Conservation (phyloP, 2,329 filamentous ascomycete species). For the Hawksworthiomyces lignivorus region DNA sequence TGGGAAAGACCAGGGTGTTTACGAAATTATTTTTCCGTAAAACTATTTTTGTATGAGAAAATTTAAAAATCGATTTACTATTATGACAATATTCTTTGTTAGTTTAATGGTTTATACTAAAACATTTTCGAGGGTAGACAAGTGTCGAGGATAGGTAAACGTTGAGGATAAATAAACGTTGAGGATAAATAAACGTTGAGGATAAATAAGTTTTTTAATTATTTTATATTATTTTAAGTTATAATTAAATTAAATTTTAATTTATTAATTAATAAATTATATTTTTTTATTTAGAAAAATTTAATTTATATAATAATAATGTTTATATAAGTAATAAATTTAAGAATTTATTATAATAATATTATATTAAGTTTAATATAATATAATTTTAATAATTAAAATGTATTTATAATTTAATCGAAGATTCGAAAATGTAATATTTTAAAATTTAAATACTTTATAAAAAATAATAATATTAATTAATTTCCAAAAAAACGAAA, state of each 20-base stretch:
- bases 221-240: background rate
- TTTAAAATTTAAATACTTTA: background rate
- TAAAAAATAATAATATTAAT: too few relatives aligned
- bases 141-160: too few relatives aligned
- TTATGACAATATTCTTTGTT: too few relatives aligned
- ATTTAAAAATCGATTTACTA: background rate
- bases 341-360: background rate
- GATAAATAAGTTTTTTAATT: too few relatives aligned
- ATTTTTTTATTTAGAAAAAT: background rate
- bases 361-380: background rate
- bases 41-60: constrained; percentile 11
- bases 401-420: background rate
- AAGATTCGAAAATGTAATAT: background rate
- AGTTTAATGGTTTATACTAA: too few relatives aligned
- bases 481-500: too few relatives aligned
- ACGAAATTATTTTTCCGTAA: constrained; percentile 4
- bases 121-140: too few relatives aligned
- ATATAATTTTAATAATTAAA: background rate
- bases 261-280: background rate
- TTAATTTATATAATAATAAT: background rate
- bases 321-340: background rate
- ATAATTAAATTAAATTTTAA: constrained; percentile 2
- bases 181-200: too few relatives aligned
- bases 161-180: too few relatives aligned
- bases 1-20: too few relatives aligned